Percentiles rank a stretch among this genome's conserved stretches.
These are phyloP conservation scores for Trichoderma aggressivum DNA, from an alignment of 2,329 filamentous ascomycete genomes.

Conservation along the genomic window DNA sequence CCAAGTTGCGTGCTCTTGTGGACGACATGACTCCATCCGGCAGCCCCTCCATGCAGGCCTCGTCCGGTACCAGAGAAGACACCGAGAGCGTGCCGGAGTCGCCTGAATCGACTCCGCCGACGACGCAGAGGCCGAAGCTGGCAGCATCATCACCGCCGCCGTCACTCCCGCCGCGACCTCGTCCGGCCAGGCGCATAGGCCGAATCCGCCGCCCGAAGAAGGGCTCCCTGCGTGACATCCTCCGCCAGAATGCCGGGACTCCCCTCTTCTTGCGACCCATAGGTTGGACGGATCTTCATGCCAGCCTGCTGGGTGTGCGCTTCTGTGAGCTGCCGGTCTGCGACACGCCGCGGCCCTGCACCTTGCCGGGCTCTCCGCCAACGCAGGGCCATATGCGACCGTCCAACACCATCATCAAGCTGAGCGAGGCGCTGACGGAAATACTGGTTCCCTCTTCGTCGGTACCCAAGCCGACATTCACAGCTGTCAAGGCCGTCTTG, in stretches of 20 bases:
- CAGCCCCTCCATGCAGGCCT: conserved; percentile 14
- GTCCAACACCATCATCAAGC: conserved; percentile 40
- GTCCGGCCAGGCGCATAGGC: conserved; percentile 2
- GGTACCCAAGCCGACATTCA: conserved; percentile 36
- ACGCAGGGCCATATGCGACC: conserved; percentile 37
- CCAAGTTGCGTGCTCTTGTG: conserved; percentile 31
- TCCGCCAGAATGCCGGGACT: conserved; percentile 46
- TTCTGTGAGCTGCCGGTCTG: conserved; percentile 45
- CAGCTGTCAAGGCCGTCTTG: conserved; percentile 44
- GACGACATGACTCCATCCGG: conserved; percentile 22
- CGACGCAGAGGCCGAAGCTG: conserved; percentile 24
- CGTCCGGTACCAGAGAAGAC: not conserved
- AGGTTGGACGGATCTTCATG: conserved; percentile 54
- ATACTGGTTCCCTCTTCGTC: conserved; percentile 37
- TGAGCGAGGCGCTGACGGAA: conserved; percentile 44
- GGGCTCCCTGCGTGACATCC: conserved; percentile 51
- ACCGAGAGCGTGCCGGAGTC: not conserved
- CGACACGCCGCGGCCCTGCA: conserved; percentile 39
- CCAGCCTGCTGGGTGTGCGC: conserved; percentile 43
- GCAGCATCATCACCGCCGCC: conserved; percentile 18
- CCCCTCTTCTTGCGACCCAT: conserved; percentile 52
- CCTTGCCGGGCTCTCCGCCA: conserved; percentile 33
- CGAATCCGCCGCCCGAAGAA: conserved; percentile 40
- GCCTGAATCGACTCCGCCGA: conserved; percentile 26
- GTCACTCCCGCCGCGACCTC: conserved; percentile 16